A percentile compares a stretch with the other conserved stretches of the same genome.
Evolutionary conservation across 768 basidiomycete species (phyloP).

Genomic region (Kwoniella heveanensis): DNA sequence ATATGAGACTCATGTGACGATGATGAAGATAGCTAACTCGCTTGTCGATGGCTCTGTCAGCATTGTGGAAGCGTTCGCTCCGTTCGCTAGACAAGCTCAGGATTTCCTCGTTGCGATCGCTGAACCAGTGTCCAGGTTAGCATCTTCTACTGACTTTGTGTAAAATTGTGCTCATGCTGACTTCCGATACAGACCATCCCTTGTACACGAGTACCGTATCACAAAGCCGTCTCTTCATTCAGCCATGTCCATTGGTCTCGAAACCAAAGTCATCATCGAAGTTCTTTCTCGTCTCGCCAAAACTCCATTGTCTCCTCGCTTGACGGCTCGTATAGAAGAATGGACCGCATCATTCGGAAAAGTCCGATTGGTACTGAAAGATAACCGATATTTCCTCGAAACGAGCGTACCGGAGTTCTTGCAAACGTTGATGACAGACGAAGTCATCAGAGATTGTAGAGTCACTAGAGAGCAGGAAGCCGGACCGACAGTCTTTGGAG

Average conservation of each 20-base stretch:
- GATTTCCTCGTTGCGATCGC: conserved; percentile 97
- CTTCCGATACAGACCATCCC: conserved; percentile 70
- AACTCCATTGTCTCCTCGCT: conserved; percentile 89
- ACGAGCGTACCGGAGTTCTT: conserved; percentile 92
- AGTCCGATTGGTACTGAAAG: conserved; percentile 95
- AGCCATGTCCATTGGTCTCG: conserved; percentile 95
- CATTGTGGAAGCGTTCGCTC: conserved; percentile 95
- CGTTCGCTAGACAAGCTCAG: conserved; percentile 96
- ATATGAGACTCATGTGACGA: background rate
- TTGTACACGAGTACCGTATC: conserved; percentile 98
- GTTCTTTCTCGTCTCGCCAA: conserved; percentile 64
- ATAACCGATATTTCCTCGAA: conserved; percentile 97
- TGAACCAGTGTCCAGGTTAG: conserved; percentile 97
- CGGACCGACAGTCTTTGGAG: conserved; percentile 62
- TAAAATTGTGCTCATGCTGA: background rate
- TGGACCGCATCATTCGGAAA: conserved; percentile 97
- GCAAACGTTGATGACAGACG: conserved; percentile 82
- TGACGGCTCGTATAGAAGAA: conserved; percentile 82
- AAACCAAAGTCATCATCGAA: conserved; percentile 98
- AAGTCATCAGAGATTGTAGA: conserved; percentile 60
- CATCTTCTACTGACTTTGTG: conserved; percentile 26
- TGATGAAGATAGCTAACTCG: conserved; percentile 1
- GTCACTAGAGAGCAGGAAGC: conserved; percentile 60
- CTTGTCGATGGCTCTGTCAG: conserved; percentile 69
- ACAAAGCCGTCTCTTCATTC: conserved; percentile 98